Conservation (phyloP, 768 basidiomycete genomes). For the Coprinopsis sp. region DNA sequence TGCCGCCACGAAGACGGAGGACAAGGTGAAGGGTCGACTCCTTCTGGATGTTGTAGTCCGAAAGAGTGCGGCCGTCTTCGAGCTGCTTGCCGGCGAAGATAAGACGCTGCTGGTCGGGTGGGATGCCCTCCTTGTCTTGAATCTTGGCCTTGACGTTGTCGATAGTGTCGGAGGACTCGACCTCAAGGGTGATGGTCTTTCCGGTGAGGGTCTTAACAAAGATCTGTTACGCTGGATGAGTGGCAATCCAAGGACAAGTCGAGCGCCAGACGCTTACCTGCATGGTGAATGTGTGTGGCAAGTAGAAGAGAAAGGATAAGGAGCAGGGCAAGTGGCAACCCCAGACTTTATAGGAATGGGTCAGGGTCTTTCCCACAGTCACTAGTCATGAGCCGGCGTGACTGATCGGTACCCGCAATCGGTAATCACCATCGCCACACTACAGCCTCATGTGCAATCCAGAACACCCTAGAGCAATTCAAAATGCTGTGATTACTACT, state of each 20-base stretch:
- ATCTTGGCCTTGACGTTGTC: slow-evolving; percentile 78
- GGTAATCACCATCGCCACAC: slow-evolving; percentile 3
- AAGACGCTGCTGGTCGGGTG: slow-evolving; percentile 90
- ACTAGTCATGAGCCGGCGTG: slow-evolving; percentile 20
- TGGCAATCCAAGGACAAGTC: too few species aligned
- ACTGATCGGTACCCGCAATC: slow-evolving; percentile 5
- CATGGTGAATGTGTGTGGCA: slow-evolving; percentile 11
- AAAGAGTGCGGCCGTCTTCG: slow-evolving; percentile 88
- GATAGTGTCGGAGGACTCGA: slow-evolving; percentile 66
- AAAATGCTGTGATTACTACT: neutral
- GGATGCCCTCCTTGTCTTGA: slow-evolving; percentile 78
- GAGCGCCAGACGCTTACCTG: too few species aligned
- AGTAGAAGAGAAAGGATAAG: slow-evolving; percentile 9
- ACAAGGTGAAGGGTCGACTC: slow-evolving; percentile 89
- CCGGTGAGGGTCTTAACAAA: slow-evolving; percentile 58
- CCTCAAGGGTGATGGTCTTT: slow-evolving; percentile 75
- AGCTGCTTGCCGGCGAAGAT: slow-evolving; percentile 97
- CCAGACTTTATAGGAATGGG: slow-evolving; percentile 28
- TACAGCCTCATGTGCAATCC: slow-evolving; percentile 4
- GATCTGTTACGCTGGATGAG: slow-evolving; percentile 37
- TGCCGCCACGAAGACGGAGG: slow-evolving; percentile 87
- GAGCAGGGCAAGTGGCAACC: slow-evolving; percentile 7
- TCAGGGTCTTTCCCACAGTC: too few species aligned
- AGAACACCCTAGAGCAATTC: neutral
- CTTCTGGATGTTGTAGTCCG: slow-evolving; percentile 93